Conservation (phyloP, 208 protist genomes). For the Porcisia deanei region DNA sequence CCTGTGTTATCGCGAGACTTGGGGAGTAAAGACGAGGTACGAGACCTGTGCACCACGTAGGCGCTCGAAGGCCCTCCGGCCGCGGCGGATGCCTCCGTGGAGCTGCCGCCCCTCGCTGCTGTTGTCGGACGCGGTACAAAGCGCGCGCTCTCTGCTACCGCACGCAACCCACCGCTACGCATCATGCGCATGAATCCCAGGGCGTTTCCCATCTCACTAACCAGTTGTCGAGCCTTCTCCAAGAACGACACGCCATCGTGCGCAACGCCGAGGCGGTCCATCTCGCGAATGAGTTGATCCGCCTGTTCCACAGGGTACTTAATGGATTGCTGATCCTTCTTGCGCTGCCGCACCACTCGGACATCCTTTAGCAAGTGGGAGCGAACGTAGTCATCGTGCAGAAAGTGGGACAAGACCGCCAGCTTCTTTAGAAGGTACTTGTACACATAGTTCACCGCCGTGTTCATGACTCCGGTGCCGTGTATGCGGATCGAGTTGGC, state of each 20-base stretch:
- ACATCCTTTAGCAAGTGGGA: constrained; percentile 76
- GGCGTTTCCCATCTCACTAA: constrained; percentile 98
- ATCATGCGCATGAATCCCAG: constrained; percentile 98
- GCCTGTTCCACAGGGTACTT: constrained; percentile 92
- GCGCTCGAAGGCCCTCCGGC: constrained; percentile 11
- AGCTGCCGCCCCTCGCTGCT: not conserved
- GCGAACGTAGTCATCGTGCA: constrained; percentile 98
- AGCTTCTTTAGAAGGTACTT: constrained; percentile 95
- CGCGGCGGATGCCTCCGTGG: constrained; percentile 16
- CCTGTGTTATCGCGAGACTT: not conserved
- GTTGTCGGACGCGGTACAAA: constrained; percentile 85
- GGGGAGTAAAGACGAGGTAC: not conserved
- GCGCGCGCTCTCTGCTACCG: constrained; percentile 87
- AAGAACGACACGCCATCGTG: constrained; percentile 88
- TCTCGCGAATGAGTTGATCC: constrained; percentile 92
- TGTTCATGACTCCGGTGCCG: constrained; percentile 98
- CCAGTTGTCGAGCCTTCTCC: constrained; percentile 93
- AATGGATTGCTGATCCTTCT: constrained; percentile 50
- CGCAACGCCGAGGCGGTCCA: constrained; percentile 89
- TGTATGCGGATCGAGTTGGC: constrained; percentile 97
- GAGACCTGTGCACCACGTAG: not conserved
- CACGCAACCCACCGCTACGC: constrained; percentile 85
- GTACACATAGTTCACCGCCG: constrained; percentile 97
- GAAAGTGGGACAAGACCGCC: constrained; percentile 94
- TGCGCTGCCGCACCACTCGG: constrained; percentile 64